These are phyloP conservation scores for Pseudogymnoascus destructans DNA, from an alignment of 2,329 filamentous ascomycete genomes.

Conservation along the genomic window DNA sequence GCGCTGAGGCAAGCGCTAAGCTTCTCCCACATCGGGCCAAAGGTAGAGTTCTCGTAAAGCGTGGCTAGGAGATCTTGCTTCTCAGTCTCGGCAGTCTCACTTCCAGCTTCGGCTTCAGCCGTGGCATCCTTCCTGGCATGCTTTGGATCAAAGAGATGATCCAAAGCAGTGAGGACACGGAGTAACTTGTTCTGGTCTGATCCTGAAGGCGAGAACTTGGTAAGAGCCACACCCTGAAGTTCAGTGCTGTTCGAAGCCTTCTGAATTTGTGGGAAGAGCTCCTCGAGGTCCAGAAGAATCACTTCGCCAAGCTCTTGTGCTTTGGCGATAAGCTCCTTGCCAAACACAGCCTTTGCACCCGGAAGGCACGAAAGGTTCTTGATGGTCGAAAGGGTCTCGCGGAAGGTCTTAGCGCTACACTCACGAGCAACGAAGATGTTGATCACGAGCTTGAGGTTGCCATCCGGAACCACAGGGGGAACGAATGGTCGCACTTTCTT, in stretches of 20 bases:
- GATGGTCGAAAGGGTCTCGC: constrained; percentile 95
- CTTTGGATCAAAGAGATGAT: constrained; percentile 87
- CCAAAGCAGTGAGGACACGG: constrained; percentile 80
- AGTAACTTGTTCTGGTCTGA: constrained; percentile 95
- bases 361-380: constrained; percentile 93
- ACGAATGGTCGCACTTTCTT: constrained; percentile 45
- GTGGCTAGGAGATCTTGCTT: constrained; percentile 78
- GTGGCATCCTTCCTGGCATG: constrained; percentile 35
- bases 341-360: constrained; percentile 78
- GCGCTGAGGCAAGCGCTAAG: constrained; percentile 77
- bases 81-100: constrained; percentile 41
- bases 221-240: constrained; percentile 83
- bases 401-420: constrained; percentile 95
- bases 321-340: constrained; percentile 81
- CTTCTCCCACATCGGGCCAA: constrained; percentile 83
- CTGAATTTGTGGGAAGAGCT: constrained; percentile 74
- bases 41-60: constrained; percentile 82
- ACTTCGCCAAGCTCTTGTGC: constrained; percentile 73
- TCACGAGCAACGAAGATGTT: constrained; percentile 93
- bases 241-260: constrained; percentile 82
- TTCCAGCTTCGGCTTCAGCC: constrained; percentile 37
- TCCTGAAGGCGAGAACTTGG: constrained; percentile 90
- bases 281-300: constrained; percentile 72
- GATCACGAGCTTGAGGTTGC: constrained; percentile 87
- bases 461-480: constrained; percentile 73